phyloP scores from a whole-genome alignment of 306 rosid species.

The Rosa chinensis region DNA sequence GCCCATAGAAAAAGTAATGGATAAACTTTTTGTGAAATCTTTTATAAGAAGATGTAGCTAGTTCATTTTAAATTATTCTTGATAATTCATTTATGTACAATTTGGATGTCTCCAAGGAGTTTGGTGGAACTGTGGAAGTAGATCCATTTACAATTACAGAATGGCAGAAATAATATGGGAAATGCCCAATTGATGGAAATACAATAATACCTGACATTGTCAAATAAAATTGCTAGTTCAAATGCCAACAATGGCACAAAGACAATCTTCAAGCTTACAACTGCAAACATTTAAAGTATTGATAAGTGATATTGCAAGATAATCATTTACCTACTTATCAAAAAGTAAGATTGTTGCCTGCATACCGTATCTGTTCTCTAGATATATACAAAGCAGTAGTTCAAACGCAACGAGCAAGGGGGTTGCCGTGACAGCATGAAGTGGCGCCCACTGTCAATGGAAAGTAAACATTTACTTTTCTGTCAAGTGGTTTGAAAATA shows the following conservation, averaged over 20 bases:
- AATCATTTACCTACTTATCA: neutral
- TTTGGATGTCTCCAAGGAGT: neutral
- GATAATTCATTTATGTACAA: neutral
- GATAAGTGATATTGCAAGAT: neutral
- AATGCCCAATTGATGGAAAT: neutral
- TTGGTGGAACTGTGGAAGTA: conserved; percentile 7
- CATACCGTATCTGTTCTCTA: conserved; percentile 61
- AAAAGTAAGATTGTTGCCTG: conserved; percentile 18
- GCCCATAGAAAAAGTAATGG: neutral
- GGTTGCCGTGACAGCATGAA: conserved; percentile 72
- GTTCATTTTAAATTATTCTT: neutral
- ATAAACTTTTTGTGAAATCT: neutral
- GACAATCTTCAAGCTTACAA: conserved; percentile 72
- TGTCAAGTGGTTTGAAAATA: conserved; percentile 21
- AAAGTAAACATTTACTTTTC: conserved; percentile 25
- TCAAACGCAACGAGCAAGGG: conserved; percentile 93
- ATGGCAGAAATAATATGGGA: neutral
- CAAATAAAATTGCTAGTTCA: conserved; percentile 72
- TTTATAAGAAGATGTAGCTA: neutral
- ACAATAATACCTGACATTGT: conserved; percentile 72
- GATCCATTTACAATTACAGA: conserved; percentile 21
- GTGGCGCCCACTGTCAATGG: conserved; percentile 93
- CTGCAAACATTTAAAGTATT: conserved; percentile 49
- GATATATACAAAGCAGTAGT: conserved; percentile 81
- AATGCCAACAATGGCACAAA: conserved; percentile 74